phyloP scores from a whole-genome alignment of 495 filamentous ascomycete genomes.

The Chaetomium fimeti region DNA sequence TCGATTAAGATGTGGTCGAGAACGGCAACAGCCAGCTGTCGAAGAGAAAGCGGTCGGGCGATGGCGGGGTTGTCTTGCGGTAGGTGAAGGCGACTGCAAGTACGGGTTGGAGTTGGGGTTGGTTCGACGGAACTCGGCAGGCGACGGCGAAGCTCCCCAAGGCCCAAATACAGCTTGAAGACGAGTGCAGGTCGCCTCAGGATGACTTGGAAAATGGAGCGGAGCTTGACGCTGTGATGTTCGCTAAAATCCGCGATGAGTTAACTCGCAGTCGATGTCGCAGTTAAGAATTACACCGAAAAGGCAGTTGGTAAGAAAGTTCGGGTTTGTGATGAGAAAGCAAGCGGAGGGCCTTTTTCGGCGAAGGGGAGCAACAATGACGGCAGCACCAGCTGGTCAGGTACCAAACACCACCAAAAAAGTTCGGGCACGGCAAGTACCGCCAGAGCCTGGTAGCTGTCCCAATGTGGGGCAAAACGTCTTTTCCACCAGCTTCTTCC shows the following conservation, averaged over 20 bases:
- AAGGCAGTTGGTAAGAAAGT: constrained; percentile 18
- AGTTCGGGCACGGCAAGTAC: constrained; percentile 32
- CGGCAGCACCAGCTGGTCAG: constrained; percentile 38
- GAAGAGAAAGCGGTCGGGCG: constrained; percentile 1
- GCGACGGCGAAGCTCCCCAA: constrained; percentile 25
- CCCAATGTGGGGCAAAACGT: constrained; percentile 18
- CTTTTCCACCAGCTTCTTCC: neutral
- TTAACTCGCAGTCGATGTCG: constrained; percentile 20
- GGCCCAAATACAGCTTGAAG: constrained; percentile 28
- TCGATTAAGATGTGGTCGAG: constrained; percentile 1
- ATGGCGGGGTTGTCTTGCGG: constrained; percentile 6
- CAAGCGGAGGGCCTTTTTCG: constrained; percentile 29
- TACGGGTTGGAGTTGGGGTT: constrained; percentile 4
- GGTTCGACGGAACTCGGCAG: constrained; percentile 19
- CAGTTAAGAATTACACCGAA: constrained; percentile 4
- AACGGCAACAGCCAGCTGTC: constrained; percentile 1
- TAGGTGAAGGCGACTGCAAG: constrained; percentile 16
- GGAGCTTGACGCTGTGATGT: neutral
- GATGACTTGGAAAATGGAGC: constrained; percentile 2
- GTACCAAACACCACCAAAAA: constrained; percentile 32
- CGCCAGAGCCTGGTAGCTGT: constrained; percentile 22
- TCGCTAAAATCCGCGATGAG: constrained; percentile 1
- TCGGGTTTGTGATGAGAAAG: constrained; percentile 19
- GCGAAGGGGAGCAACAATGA: constrained; percentile 32
- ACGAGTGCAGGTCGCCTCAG: constrained; percentile 43